Conservation (phyloP, 2,329 filamentous ascomycete species). For the Hymenoscyphus infarciens region DNA sequence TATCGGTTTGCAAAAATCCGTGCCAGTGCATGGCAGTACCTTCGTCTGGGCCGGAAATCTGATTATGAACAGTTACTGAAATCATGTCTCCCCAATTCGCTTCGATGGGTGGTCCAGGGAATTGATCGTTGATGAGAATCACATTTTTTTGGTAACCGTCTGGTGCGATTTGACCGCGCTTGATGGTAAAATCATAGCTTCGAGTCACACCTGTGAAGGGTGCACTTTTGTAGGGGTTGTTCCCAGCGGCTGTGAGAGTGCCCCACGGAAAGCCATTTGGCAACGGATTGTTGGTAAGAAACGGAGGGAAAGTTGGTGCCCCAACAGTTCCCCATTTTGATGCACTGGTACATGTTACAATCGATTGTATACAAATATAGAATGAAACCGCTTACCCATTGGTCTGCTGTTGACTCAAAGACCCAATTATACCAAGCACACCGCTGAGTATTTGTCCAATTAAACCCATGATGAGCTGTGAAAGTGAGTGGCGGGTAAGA, state of each 20-base stretch:
- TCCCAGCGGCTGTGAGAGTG: slow-evolving; percentile 37
- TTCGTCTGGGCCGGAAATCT: slow-evolving; percentile 46
- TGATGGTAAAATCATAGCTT: slow-evolving; percentile 35
- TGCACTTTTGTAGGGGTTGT: slow-evolving; percentile 37
- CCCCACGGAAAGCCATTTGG: slow-evolving; percentile 53
- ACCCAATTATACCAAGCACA: not conserved
- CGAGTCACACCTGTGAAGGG: slow-evolving; percentile 41
- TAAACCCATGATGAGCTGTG: not conserved
- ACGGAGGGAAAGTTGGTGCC: slow-evolving; percentile 37
- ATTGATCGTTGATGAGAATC: slow-evolving; percentile 39
- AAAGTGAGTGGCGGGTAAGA: not conserved
- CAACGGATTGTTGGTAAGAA: slow-evolving; percentile 47
- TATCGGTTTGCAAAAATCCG: slow-evolving; percentile 46
- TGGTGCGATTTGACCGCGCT: slow-evolving; percentile 34
- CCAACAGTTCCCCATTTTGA: slow-evolving; percentile 36
- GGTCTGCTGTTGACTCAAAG: not conserved
- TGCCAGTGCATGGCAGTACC: slow-evolving; percentile 43
- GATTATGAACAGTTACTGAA: slow-evolving; percentile 67
- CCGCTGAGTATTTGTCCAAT: not conserved
- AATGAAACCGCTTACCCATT: slow-evolving; percentile 1
- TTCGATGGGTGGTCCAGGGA: slow-evolving; percentile 37
- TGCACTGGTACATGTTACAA: slow-evolving; percentile 6
- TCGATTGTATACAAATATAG: not conserved
- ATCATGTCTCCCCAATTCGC: slow-evolving; percentile 42
- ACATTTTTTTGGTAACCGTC: slow-evolving; percentile 52